Evolutionary conservation across 768 basidiomycete species (phyloP).

Genomic region (Mycena kentingensis): DNA sequence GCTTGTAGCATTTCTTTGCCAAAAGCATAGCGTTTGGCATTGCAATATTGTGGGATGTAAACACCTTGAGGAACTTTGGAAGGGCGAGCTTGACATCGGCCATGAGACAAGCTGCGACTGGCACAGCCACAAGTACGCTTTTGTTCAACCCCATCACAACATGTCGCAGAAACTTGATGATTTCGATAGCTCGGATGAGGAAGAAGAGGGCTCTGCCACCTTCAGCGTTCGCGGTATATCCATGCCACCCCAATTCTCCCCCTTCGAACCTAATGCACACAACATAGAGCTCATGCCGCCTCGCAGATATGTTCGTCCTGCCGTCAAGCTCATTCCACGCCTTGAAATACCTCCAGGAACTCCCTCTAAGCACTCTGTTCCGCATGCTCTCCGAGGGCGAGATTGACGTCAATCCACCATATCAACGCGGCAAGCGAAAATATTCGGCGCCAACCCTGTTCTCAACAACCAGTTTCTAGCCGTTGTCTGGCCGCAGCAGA

Average conservation of each 20-base stretch:
- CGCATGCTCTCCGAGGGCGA: slow-evolving; percentile 67
- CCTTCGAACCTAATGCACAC: neutral
- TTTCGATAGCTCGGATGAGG: slow-evolving; percentile 43
- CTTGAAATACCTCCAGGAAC: neutral
- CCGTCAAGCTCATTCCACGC: slow-evolving; percentile 12
- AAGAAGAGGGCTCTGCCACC: slow-evolving; percentile 39
- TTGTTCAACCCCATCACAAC: neutral
- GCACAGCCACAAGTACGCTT: slow-evolving; percentile 8
- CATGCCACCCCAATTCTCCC: too few species aligned
- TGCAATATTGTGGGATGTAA: slow-evolving; percentile 58
- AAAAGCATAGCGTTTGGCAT: slow-evolving; percentile 69
- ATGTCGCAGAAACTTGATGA: slow-evolving; percentile 39
- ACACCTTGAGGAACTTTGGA: slow-evolving; percentile 65
- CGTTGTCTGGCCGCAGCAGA: slow-evolving; percentile 73
- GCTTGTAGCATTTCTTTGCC: slow-evolving; percentile 69
- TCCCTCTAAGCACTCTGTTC: slow-evolving; percentile 4
- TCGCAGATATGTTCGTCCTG: neutral
- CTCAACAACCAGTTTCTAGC: slow-evolving; percentile 41
- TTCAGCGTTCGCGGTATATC: slow-evolving; percentile 47
- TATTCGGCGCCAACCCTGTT: too few species aligned
- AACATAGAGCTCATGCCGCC: neutral
- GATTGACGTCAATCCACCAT: slow-evolving; percentile 71
- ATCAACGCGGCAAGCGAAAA: too few species aligned
- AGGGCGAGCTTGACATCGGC: slow-evolving; percentile 53
- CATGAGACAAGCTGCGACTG: neutral